Conservation (phyloP, 2,329 filamentous ascomycete species). For the Ophiostoma quercus region DNA sequence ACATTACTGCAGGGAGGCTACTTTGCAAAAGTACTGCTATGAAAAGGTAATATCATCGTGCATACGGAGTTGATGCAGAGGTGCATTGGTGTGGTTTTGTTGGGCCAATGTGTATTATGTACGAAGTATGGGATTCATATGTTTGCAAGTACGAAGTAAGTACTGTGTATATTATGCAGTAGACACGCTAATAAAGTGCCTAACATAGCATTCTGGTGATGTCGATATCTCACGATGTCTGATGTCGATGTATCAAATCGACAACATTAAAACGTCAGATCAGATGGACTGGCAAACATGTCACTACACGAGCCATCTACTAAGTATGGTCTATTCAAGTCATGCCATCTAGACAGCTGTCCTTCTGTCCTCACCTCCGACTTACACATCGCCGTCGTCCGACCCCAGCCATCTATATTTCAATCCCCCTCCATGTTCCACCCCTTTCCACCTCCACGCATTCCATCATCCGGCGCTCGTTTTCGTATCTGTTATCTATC, state of each 20-base stretch:
- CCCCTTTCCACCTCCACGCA: not conserved
- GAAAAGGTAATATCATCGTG: slow-evolving; percentile 10
- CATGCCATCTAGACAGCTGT: not conserved
- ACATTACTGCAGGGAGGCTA: not conserved
- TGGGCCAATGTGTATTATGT: slow-evolving; percentile 8
- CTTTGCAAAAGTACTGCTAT: not conserved
- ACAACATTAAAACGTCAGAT: not conserved
- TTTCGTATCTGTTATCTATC: not conserved
- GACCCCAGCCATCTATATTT: slow-evolving; percentile 11
- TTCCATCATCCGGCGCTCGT: slow-evolving; percentile 10
- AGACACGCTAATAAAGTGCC: not conserved
- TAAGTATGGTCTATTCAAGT: too few species aligned
- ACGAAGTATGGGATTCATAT: not conserved
- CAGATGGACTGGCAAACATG: not conserved
- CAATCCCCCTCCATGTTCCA: not conserved
- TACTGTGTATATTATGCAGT: not conserved
- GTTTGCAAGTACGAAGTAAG: not conserved
- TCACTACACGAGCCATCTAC: not conserved
- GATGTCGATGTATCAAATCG: not conserved
- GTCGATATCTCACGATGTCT: not conserved
- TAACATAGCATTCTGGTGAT: not conserved
- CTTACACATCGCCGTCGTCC: not conserved
- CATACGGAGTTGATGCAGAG: slow-evolving; percentile 15
- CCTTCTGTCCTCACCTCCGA: not conserved
- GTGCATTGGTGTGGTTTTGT: slow-evolving; percentile 9